Percentiles rank a stretch among this genome's conserved stretches.
phyloP scores from a whole-genome alignment of 2,329 filamentous ascomycete genomes.

The Exophiala aquamarina region DNA sequence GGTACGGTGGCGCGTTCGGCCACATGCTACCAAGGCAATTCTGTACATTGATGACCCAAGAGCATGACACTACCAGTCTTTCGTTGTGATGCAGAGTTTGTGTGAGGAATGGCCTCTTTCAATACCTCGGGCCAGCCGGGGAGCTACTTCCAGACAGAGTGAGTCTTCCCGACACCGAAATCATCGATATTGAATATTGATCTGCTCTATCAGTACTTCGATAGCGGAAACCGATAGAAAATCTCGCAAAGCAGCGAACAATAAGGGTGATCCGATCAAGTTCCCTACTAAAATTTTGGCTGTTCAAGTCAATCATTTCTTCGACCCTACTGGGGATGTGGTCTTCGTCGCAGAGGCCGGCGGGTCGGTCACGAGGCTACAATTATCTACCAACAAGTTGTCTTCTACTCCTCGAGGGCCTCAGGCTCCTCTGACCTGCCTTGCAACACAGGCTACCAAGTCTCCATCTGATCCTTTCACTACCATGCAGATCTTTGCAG shows the following conservation, averaged over 20 bases:
- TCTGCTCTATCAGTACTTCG: conserved; percentile 44
- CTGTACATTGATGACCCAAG: too few relatives aligned
- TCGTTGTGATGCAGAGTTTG: too few relatives aligned
- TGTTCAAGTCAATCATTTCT: conserved; percentile 38
- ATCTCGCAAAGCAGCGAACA: conserved; percentile 74
- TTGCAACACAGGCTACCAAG: conserved; percentile 62
- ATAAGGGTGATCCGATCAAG: conserved; percentile 74
- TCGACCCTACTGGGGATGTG: conserved; percentile 32
- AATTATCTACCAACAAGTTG: conserved; percentile 24
- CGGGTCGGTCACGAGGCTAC: conserved; percentile 72
- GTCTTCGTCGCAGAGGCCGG: conserved; percentile 85
- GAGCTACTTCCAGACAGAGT: conserved; percentile 94
- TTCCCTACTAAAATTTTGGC: conserved; percentile 86
- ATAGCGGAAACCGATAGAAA: conserved; percentile 58
- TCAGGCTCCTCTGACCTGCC: conserved; percentile 73
- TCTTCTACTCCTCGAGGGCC: conserved; percentile 65
- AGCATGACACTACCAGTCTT: background rate
- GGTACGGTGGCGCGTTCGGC: too few relatives aligned
- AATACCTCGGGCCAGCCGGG: conserved; percentile 65
- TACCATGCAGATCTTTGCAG: conserved; percentile 67
- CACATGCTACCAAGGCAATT: too few relatives aligned
- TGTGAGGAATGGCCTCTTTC: conserved; percentile 36
- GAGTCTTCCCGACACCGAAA: conserved; percentile 36
- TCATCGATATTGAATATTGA: conserved; percentile 3
- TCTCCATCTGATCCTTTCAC: conserved; percentile 24